Evolutionary conservation across 208 protist genomes (phyloP).

Genomic region (Willaertia magna): DNA sequence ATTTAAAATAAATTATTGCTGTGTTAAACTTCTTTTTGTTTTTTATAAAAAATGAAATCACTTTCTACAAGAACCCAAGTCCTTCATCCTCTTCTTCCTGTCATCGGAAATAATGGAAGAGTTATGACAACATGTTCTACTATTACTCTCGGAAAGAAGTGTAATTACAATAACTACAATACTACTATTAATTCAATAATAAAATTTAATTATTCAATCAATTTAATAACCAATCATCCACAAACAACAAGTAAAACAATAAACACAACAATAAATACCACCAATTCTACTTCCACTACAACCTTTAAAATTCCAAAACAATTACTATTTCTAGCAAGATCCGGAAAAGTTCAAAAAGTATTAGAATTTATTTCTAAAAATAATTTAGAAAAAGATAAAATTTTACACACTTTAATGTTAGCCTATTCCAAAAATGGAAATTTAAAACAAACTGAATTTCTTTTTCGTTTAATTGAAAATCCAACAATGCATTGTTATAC

Average conservation of each 20-base stretch:
- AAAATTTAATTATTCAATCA: background rate
- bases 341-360: background rate
- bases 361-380: background rate
- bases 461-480: background rate
- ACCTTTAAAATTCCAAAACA: background rate
- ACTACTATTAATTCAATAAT: background rate
- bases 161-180: background rate
- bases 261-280: background rate
- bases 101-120: background rate
- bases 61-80: background rate
- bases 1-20: too few species aligned
- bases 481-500: background rate
- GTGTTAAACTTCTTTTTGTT: too few species aligned
- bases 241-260: background rate
- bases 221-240: background rate
- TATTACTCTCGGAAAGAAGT: background rate
- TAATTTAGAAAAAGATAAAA: background rate
- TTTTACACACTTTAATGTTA: background rate
- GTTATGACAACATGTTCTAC: background rate
- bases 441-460: background rate
- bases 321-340: background rate
- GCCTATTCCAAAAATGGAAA: background rate
- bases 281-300: background rate
- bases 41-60: background rate
- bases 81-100: background rate